Base-by-base conservation (phyloP, 2,329 filamentous ascomycete genomes). In the Alternaria solani region DNA sequence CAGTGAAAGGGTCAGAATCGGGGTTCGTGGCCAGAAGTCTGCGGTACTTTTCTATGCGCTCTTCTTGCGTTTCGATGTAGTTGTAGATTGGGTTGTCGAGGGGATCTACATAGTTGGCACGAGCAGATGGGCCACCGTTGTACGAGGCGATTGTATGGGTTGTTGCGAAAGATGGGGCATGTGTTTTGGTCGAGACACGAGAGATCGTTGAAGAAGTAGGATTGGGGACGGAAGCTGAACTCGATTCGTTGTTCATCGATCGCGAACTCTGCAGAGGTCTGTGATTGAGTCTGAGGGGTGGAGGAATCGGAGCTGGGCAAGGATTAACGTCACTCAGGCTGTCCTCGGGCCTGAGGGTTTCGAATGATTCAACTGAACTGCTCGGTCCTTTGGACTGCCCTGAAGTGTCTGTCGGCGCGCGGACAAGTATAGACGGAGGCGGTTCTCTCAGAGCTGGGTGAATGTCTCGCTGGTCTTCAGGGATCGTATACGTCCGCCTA, bases 71-170 rank as follows among this genome's bases (percentile, higher is more conserved):
- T 20, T 52, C 30, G 9, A 48, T 34, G 26, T 25, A 7, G 18
- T 58, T 41, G 20, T 62, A 64, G 25, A 62, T 34, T 6, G 58
- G 59, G 14, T 61, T 49, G 20, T 58, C 48, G 32, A 64, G 47
- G 14, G 61, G 61, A 38, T 62, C 59, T 7, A 47, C 9, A 36
- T 42, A 26, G n/a, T 36, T 5, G 18, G 38, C 36, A 30, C 43
- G 42, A 6, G 53, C 28, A 0, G 57, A 51, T 16, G 58, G 46
- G 18, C 59, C 55, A 25, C 60, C 51, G 6, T 36, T 44, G 44
- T 62, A 64, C 9, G 62, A 63, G 11, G 36, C 8, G 38, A 63
- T 63, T n/a, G 60, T 63, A 16, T n/a, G 49, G n/a, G 54, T 43
- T 23, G 49, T 46, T 52, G 51, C 25, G 34, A 34, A 9, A 25